phyloP scores from a whole-genome alignment of 2,329 filamentous ascomycete species.

The Neonectria punicea region DNA sequence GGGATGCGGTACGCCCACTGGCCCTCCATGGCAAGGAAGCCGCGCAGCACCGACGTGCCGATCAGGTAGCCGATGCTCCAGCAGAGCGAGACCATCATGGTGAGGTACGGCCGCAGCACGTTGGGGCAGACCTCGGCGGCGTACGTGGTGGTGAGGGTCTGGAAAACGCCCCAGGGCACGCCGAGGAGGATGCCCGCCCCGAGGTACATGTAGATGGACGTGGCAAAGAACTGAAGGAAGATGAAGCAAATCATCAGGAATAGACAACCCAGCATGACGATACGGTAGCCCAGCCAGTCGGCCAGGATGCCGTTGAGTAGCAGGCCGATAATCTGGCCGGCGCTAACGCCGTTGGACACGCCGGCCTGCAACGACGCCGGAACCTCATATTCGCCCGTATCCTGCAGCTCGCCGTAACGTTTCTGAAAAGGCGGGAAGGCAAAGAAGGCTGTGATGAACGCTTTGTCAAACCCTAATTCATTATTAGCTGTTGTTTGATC shows the following conservation, averaged over 20 bases:
- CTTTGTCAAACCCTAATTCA: constrained; percentile 45
- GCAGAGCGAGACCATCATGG: constrained; percentile 59
- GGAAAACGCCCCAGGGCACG: constrained; percentile 58
- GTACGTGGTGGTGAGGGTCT: constrained; percentile 59
- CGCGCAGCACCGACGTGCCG: constrained; percentile 53
- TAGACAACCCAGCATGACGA: constrained; percentile 57
- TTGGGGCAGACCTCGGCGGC: constrained; percentile 57
- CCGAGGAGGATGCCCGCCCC: constrained; percentile 58
- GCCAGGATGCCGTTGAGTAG: constrained; percentile 59
- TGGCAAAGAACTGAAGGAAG: constrained; percentile 59
- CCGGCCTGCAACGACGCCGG: constrained; percentile 61
- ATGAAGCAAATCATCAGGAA: constrained; percentile 55
- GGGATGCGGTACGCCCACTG: constrained; percentile 61
- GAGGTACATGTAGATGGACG: constrained; percentile 52
- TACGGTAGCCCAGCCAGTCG: constrained; percentile 56
- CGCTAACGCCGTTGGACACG: constrained; percentile 57
- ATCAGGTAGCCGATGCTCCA: constrained; percentile 61
- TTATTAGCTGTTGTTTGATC: too few relatives aligned
- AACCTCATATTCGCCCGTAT: constrained; percentile 55
- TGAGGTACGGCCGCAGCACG: constrained; percentile 59
- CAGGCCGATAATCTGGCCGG: constrained; percentile 61
- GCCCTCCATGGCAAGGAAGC: constrained; percentile 49
- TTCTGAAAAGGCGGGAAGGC: constrained; percentile 49
- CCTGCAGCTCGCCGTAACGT: constrained; percentile 49
- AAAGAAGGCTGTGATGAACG: constrained; percentile 54